phyloP scores from a whole-genome alignment of 495 filamentous ascomycete species.

The Penicillium robsamsonii region DNA sequence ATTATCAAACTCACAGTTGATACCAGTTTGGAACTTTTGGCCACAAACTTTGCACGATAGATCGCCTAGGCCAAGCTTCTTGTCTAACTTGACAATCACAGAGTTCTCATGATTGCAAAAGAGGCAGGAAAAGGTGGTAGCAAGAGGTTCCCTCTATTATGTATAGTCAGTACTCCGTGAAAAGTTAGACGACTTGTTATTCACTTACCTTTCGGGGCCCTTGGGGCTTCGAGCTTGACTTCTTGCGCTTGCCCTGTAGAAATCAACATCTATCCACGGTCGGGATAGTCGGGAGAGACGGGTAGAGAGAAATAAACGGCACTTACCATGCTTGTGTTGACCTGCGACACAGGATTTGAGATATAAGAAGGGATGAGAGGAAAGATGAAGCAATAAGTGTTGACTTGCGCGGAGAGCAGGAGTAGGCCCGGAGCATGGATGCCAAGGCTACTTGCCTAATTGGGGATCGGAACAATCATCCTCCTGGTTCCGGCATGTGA shows the following conservation, averaged over 20 bases:
- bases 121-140: conserved; percentile 87
- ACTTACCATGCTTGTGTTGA: conserved; percentile 20
- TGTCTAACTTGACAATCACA: conserved; percentile 83
- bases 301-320: background rate
- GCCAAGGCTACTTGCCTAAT: conserved; percentile 5
- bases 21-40: conserved; percentile 84
- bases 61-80: conserved; percentile 79
- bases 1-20: conserved; percentile 73
- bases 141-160: conserved; percentile 75
- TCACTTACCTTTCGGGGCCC: conserved; percentile 73
- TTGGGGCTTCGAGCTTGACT: conserved; percentile 79
- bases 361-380: background rate
- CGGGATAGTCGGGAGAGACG: background rate
- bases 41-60: conserved; percentile 91
- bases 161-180: conserved; percentile 3
- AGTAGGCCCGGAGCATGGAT: background rate
- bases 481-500: conserved; percentile 3
- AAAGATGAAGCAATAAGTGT: conserved; percentile 10
- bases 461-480: conserved; percentile 17
- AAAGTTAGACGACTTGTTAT: background rate
- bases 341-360: background rate
- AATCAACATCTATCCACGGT: background rate
- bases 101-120: conserved; percentile 98
- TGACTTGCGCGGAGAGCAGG: conserved; percentile 19
- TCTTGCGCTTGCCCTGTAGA: conserved; percentile 88